Evolutionary conservation across 257 asterid genomes (phyloP), one percentile per base, ranked within the genome.

Genomic region (Ophiorrhiza pumila): DNA sequence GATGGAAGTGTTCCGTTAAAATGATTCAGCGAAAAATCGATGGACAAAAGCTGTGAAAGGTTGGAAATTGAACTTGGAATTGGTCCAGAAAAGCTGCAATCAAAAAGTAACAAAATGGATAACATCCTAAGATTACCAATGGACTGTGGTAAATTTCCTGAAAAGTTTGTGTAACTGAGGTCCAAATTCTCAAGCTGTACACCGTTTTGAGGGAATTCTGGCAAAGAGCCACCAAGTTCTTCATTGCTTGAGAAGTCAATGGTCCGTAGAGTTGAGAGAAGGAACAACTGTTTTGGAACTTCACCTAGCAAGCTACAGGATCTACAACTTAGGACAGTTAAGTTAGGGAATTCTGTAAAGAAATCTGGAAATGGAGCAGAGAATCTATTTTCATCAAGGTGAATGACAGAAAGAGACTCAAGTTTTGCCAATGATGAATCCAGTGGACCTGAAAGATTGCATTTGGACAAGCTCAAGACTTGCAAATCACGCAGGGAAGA

Each of bases 221-320:
- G 90, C 50, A 90, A 77, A 34, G 84, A 74, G 7, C 96, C 96
- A 59, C 65, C 68, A 25, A 88, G 90, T 22, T 78, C 79, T 23
- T 64, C 20, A 32, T 90, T 90, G 42, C 27, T 58, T 46, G 82
- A 55, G 34, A 88, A 78, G 74, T 86, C 89, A 52, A 90, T 68
- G 10, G 29, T 45, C 43, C 73, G 71, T 47, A 88, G 74, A 64
- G 85, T 78, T 58, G 79, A 67, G 10, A 88, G 65, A 74, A 74
- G 86, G 72, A 90, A 85, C 29, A 90, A 64, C 7, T 72, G 75
- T n/a, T 27, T 71, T 53, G 96, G 90, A 45, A 23, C 79, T 13
- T 60, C 67, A 12, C 92, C 91, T 13, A 34, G 71, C 52, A 90
- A 73, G 76, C 71, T 37, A 58, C 87, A 80, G 4, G 82, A 69